These are phyloP conservation scores for Aspergillus costaricaensis DNA, from an alignment of 2,329 filamentous ascomycete species.

Conservation along the genomic window DNA sequence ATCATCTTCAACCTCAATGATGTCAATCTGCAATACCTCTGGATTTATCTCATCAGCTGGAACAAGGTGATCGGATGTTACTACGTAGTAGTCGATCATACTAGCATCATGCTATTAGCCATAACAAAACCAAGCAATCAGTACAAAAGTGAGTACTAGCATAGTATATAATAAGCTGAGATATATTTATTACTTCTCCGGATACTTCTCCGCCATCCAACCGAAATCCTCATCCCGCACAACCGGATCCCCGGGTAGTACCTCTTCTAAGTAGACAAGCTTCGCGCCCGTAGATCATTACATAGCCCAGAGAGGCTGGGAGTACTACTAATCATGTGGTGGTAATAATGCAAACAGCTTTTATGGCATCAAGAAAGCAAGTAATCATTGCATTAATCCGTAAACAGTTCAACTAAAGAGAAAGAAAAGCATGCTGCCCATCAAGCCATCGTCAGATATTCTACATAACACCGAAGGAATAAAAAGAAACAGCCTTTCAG, in stretches of 20 bases:
- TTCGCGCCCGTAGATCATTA: slow-evolving; percentile 19
- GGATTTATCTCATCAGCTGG: slow-evolving; percentile 35
- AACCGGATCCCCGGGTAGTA: slow-evolving; percentile 9
- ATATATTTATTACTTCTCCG: slow-evolving; percentile 7
- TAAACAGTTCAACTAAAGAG: not conserved
- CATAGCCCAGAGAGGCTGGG: slow-evolving; percentile 13
- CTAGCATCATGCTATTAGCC: not conserved
- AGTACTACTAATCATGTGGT: too few species aligned
- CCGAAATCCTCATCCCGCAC: slow-evolving; percentile 23
- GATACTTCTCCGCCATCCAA: slow-evolving; percentile 19
- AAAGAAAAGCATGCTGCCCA: not conserved
- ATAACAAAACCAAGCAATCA: too few species aligned
- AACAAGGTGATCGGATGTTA: slow-evolving; percentile 19
- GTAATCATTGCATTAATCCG: not conserved
- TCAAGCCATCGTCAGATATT: not conserved
- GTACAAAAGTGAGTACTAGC: too few species aligned
- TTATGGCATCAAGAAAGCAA: not conserved
- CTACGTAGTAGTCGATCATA: slow-evolving; percentile 18
- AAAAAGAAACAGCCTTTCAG: not conserved
- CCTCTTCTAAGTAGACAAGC: not conserved
- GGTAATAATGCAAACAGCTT: too few species aligned
- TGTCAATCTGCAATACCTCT: slow-evolving; percentile 48
- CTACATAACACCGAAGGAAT: slow-evolving; percentile 7
- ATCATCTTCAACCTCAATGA: slow-evolving; percentile 45
- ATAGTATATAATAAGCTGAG: too few species aligned